Evolutionary conservation across 495 filamentous ascomycete genomes (phyloP), one percentile per base, ranked within the genome.

Genomic region (Aspergillus saccharolyticus): DNA sequence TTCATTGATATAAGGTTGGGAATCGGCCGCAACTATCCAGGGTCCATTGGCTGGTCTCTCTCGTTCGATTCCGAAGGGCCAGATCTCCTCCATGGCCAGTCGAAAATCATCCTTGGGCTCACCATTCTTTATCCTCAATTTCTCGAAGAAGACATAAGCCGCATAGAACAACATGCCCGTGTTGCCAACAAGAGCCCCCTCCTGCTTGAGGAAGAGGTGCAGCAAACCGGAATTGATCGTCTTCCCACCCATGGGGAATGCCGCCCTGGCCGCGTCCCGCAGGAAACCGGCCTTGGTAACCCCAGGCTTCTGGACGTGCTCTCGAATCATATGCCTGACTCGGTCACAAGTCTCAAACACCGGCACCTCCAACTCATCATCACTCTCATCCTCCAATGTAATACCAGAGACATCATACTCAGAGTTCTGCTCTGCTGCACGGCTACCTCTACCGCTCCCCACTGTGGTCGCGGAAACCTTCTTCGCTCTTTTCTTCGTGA

Each of bases 61-160:
- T 17, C 54, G 44, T 44, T 61, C 59, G 45, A 61, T 54, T 8
- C 59, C 54, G 0, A 9, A 19, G 14, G 18, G 33, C 68, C 70
- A 83, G 24, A 74, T 59, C 19, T 70, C 39, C 66, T 86, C 83
- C 78, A 83, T 84, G 5, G 75, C 75, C 61, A 72, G 39, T 15
- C 83, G 65, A 45, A 76, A 70, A 55, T 77, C 74, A 7, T 63
- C 75, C 74, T 84, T 86, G 17, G 76, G 69, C 72, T 82, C 83
- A 15, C 73, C 73, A 61, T 82, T 71, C 44, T 73, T 71, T 33
- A 85, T 67, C 33, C 82, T 67, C 55, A 83, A 49, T 74, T 86
- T 88, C 70, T 86, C 83, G 57, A 88, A 86, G 72, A 77, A 65
- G 14, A 65, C 63, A 57, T 65, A 62, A 7, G 49, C 63, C 45